These are phyloP conservation scores for Oryza glumipatula DNA, from an alignment of 176 grass and related monocot species.

Conservation along the genomic window DNA sequence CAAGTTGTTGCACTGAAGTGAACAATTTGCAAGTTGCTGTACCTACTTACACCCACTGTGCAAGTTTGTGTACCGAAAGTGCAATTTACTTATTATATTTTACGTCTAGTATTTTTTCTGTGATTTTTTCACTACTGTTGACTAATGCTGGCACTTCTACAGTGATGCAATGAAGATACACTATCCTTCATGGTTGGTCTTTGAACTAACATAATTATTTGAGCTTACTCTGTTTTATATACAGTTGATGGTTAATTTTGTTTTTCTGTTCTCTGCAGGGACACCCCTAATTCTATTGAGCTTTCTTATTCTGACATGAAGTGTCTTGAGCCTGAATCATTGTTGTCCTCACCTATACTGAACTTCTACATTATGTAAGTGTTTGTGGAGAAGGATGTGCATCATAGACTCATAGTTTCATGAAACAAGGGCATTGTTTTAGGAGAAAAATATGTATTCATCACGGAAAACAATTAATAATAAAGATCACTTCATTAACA, in stretches of 20 bases:
- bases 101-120: conserved; percentile 18
- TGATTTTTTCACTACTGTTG: conserved; percentile 30
- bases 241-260: conserved; percentile 37
- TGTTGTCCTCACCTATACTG: conserved; percentile 89
- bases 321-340: conserved; percentile 80
- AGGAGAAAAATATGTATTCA: not conserved
- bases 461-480: not conserved
- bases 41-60: too few species aligned
- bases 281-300: conserved; percentile 67
- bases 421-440: not conserved
- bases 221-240: conserved; percentile 33
- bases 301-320: conserved; percentile 71
- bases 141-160: conserved; percentile 43
- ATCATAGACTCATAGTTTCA: not conserved
- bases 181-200: conserved; percentile 83
- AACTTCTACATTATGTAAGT: conserved; percentile 96
- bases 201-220: conserved; percentile 24
- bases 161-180: conserved; percentile 65
- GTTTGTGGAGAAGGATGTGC: not conserved
- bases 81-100: not conserved
- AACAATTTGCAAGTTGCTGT: too few species aligned
- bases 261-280: conserved; percentile 47
- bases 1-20: too few species aligned
- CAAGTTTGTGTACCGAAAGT: too few species aligned
- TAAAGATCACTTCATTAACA: not conserved